Evolutionary conservation across 371 early-diverging fungal genomes (phyloP), one percentile per base, ranked within the genome.

Genomic region (Mortierella sp.): DNA sequence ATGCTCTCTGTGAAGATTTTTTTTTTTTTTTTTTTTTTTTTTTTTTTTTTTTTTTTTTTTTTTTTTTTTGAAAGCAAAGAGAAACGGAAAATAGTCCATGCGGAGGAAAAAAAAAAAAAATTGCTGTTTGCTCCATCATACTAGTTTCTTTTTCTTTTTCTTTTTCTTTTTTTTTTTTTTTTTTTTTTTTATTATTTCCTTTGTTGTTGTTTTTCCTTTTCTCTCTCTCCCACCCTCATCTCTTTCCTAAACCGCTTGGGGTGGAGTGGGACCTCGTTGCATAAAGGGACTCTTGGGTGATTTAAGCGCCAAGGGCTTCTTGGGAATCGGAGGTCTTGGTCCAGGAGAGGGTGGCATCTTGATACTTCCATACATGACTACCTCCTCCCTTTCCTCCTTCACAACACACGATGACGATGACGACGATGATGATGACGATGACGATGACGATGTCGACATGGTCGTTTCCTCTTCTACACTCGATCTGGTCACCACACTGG

Each of bases 261-360:
- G 28, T 1, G 62, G 44, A n/a, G 50, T 57, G 2, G 65, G 56
- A 19, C 64, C 66, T 21, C 75, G 45, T 21, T 70, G 51, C 4
- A 64, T 67, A 9, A 63, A 2, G 1, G 70, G 75, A 45, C 70
- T 75, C 75, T 70, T 75, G 52, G 75, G 75, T 37, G 37, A 37
- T 9, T 37, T 37, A 9, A 75, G 57, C 4, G 67, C 66, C 18
- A 63, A 1, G 4, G 75, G 75, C 52, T 75, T 75, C 70, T 70
- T 75, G 52, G 75, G 75, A 7, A 75, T 57, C 50, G 28, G 64
- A 14, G 75, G 75, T 15, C 70, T 58, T 2, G 26, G 7, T 30
- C 59, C 60, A 0, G 70, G 70, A 1, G 75, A 16, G 7, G 46
- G 44, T 9, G 48, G 29, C 4, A 58, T 48, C 44, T 57, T 62